Percentiles rank a stretch among this genome's conserved stretches.
phyloP scores from a whole-genome alignment of 129 eudicot species.

The carrot (Daucus carota) region DH1_v3.0 NC_030381.2:52737001-52737500 shows the following conservation, averaged over 20 bases:
- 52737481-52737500: background rate
- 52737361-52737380: background rate
- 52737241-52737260: background rate
- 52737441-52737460: background rate
- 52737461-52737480: background rate
- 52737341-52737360: background rate
- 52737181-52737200: background rate
- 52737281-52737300: background rate
- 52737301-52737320: background rate
- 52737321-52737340: background rate
- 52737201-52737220: background rate
- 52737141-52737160: constrained; percentile 51
- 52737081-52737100: background rate
- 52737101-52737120: background rate
- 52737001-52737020: constrained; percentile 99
- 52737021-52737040: constrained; percentile 86
- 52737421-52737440: background rate
- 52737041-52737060: constrained; percentile 5
- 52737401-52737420: background rate
- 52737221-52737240: background rate
- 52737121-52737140: constrained; percentile 43
- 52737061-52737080: background rate
- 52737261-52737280: background rate
- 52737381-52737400: background rate
- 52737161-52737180: constrained; percentile 44